Evolutionary conservation across 73 alveolate species (phyloP).

Genomic region (Stentor coeruleus): DNA sequence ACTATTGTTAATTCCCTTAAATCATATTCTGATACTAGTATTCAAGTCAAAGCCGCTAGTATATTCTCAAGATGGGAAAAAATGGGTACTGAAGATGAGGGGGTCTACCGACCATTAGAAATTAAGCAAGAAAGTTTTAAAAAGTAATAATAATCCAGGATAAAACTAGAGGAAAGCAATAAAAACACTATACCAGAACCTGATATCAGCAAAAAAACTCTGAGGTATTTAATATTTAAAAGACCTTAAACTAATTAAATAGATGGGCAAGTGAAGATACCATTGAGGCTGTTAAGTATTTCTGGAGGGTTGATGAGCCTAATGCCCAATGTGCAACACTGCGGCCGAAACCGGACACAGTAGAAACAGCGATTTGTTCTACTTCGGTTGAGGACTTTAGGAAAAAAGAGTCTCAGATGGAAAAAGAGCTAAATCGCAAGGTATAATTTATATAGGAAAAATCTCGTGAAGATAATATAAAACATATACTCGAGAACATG

Average conservation of each 20-base stretch:
- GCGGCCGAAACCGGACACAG: not conserved
- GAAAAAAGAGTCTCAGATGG: constrained; percentile 11
- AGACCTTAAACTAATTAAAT: constrained; percentile 8
- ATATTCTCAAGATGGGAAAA: not conserved
- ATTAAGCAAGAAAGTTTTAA: not conserved
- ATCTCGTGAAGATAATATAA: not conserved
- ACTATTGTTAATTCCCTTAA: not conserved
- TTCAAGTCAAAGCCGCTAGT: constrained; percentile 18
- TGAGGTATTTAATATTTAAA: constrained; percentile 26
- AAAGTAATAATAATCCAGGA: not conserved
- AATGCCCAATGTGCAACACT: constrained; percentile 3
- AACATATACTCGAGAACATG: not conserved
- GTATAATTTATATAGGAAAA: not conserved
- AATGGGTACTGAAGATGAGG: not conserved
- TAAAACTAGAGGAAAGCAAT: not conserved
- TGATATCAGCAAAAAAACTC: not conserved
- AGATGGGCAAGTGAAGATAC: constrained; percentile 20
- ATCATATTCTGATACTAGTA: not conserved
- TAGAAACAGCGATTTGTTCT: not conserved
- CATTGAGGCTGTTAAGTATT: not conserved
- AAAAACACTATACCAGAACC: not conserved
- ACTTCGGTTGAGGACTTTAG: constrained; percentile 13
- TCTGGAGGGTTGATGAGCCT: constrained; percentile 26
- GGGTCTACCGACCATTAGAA: not conserved
- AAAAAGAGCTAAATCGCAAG: not conserved